Evolutionary conservation across 1,284 basidiomycete genomes (phyloP), one percentile per base, ranked within the genome.

Genomic region (Heliocybe sulcata): DNA sequence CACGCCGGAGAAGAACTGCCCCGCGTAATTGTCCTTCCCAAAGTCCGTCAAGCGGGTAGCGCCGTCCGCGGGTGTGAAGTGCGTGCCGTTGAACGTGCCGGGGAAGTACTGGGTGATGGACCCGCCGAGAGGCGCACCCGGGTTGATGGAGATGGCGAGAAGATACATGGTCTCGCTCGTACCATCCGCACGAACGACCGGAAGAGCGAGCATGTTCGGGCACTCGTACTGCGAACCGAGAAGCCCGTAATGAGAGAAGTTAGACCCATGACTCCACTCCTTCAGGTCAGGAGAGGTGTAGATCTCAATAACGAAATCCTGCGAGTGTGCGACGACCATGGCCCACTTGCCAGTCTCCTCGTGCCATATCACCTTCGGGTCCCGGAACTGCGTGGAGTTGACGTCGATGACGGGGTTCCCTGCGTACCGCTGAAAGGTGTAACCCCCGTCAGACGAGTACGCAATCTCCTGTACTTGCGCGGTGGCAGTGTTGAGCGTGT

Each of bases 341-440:
- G 73, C 67, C 73, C 73, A 74, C 16, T 63, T 63, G 35, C 64
- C 62, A 26, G 54, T 72, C 64, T 65, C 69, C 67, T 49, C 72
- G 66, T 20, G 72, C 72, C 58, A 74, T 74, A 20, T 72, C 73
- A n/a, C n/a, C n/a, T n/a, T n/a, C n/a, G n/a, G n/a, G 57, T 75
- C 72, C 38, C 72, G 62, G 64, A 73, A 72, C 55, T 73, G 69
- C 8, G 63, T 66, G 25, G 64, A 64, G 19, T 59, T 59, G 52
- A 65, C 56, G 51, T 64, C 61, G 50, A 73, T 58, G 22, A 74
- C 70, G 8, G 71, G 70, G 53, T 70, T 70, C 2, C 59, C 59
- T 16, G 56, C 58, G 57, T 72, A 70, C 29, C 64, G 62, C 42
- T 64, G 67, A 55, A 73, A 75, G 23, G 65, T 67, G 59, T 71